Evolutionary conservation across 352 stramenopile species (phyloP), one percentile per base, ranked within the genome.

Genomic region (Globisporangium nagaii): DNA sequence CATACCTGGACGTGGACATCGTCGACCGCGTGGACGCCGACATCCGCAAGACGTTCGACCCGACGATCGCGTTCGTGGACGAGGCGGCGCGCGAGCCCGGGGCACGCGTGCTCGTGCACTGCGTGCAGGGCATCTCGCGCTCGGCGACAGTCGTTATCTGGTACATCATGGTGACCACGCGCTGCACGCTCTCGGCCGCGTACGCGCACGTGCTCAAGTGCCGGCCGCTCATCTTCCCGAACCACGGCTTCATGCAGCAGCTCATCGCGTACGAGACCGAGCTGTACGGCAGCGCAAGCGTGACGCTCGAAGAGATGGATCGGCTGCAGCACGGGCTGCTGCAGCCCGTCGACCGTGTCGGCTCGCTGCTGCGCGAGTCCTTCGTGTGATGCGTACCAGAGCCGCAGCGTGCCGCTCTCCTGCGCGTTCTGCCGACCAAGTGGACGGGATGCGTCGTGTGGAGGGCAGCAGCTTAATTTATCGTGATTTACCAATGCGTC

Each of bases 191-290:
- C 10, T 86, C 79, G 32, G 76, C 80, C 28, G 83, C 83, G 39
- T 93, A 90, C 67, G 81, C 71, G 37, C 77, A 90, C 73, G 83
- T 90, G 53, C 75, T 90, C 56, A 79, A 84, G 53, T 80, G 78
- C 40, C 75, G 83, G 2, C 78, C 75, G 34, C 66, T 90, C 19
- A 88, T 93, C 60, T 90, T 88, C 53, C 83, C 83, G 3, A 93
- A 89, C 57, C 71, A 71, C 39, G 75, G 77, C 47, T 93, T 89
- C 63, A 90, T 93, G 83, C 61, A 70, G 46, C 79, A 89, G 60
- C 63, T 93, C 30, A 77, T 93, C 45, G 75, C 70, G 19, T 73
- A 81, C 39, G 83, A 93, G 53, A 55, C 69, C 8, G 58, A 73
- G 49, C 68, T 90, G 24, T 93, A 90, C 56, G 82, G 82, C n/a